Evolutionary conservation across 441 rosid species (phyloP), one percentile per base, ranked within the genome.

Genomic region (Gossypium trilobum): DNA sequence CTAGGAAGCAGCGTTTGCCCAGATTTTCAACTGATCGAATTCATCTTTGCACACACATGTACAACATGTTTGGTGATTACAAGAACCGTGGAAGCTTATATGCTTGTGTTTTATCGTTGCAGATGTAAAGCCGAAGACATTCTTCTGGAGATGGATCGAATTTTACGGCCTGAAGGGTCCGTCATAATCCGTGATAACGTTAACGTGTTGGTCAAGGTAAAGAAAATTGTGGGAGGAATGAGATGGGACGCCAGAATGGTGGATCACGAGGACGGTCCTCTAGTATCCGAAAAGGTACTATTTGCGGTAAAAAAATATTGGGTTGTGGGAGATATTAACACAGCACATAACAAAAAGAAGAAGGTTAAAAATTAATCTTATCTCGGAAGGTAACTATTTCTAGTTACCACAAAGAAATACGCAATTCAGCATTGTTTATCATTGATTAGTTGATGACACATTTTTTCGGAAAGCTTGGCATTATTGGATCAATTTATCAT

Each of bases 211-310:
- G 10, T 8, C 29, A 55, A 55, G 60, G 60, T 80, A 23, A 76
- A 64, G 51, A 78, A 71, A 73, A 78, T 84, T 50, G 85, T 71
- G 2, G 44, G 56, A 5, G 73, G 77, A 73, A 84, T 84, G 82
- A 79, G 82, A 73, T 82, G 87, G 85, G 75, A 82, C 20, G 76
- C 79, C 31, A 76, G 75, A 73, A 66, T 82, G 71, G 75, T 79
- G 63, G 87, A 84, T 80, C 82, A 84, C 5, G 87, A 84, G 64
- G 85, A 82, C 2, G 83, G 87, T 13, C 85, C 83, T 72, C 83
- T 82, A 42, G 63, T 66, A 55, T 52, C 79, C 2, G 81, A 78
- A 66, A 84, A 81, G 74, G 70, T 81, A 51, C 74, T 84, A 36
- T 78, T 79, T 14, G 80, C 77, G 13, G 82, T 77, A 57, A 71